phyloP scores from a whole-genome alignment of 108 stramenopile genomes.

The Fistulifera pelliculosa region DNA sequence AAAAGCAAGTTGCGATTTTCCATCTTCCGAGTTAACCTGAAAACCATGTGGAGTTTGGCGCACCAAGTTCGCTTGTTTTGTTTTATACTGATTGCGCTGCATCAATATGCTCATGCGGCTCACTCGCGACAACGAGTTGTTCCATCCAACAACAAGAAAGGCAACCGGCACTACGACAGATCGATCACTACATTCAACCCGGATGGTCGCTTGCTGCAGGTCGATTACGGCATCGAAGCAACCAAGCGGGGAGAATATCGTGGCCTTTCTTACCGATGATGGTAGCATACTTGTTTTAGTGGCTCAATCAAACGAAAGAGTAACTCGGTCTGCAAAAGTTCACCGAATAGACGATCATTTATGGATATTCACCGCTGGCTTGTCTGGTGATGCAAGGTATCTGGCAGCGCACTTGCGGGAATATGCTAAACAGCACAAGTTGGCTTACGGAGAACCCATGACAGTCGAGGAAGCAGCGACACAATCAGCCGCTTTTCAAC shows the following conservation, averaged over 20 bases:
- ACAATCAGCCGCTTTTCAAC: conserved; percentile 41
- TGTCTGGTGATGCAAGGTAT: conserved; percentile 55
- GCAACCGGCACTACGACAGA: conserved; percentile 39
- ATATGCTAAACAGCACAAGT: conserved; percentile 28
- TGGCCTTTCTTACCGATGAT: conserved; percentile 1
- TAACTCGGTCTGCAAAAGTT: conserved; percentile 2
- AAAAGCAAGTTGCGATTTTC: too few species aligned
- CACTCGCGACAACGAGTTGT: conserved; percentile 36
- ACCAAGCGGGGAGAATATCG: conserved; percentile 25
- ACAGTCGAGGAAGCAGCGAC: conserved; percentile 43
- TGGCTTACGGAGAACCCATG: conserved; percentile 44
- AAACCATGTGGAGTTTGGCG: too few species aligned
- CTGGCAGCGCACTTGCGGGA: conserved; percentile 46
- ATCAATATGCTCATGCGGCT: conserved; percentile 15
- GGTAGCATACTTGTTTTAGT: not conserved
- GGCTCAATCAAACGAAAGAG: not conserved
- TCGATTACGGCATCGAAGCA: conserved; percentile 68
- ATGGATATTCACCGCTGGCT: conserved; percentile 46
- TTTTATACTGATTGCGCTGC: not conserved
- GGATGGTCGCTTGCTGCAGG: conserved; percentile 54
- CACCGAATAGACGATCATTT: conserved; percentile 39
- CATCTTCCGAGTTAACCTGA: too few species aligned
- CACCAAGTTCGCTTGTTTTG: too few species aligned
- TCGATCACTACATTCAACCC: conserved; percentile 61
- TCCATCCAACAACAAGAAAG: not conserved